A percentile compares a stretch with the other conserved stretches of the same genome.
These are phyloP conservation scores for Trichoderma citrinoviride DNA, from an alignment of 2,329 filamentous ascomycete genomes.

Conservation along the genomic window DNA sequence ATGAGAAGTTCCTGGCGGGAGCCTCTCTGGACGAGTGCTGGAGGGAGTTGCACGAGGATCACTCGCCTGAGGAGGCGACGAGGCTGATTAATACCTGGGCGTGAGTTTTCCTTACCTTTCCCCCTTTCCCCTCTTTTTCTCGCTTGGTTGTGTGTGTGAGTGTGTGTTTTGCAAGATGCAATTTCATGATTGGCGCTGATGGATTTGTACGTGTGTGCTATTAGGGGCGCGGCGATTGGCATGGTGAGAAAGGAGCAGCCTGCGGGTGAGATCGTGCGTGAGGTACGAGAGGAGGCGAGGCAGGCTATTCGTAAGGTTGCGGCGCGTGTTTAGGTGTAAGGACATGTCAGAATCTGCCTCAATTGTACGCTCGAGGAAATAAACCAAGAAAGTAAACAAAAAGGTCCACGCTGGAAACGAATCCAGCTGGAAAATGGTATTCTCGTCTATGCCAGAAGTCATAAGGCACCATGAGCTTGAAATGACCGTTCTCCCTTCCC, in stretches of 20 bases:
- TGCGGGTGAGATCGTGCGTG: slow-evolving; percentile 44
- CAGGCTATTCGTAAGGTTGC: slow-evolving; percentile 34
- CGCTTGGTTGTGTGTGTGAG: neutral
- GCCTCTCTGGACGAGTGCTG: slow-evolving; percentile 44
- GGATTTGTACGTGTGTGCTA: neutral
- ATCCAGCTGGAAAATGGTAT: slow-evolving; percentile 1
- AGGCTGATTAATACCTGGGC: slow-evolving; percentile 40
- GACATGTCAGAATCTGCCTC: neutral
- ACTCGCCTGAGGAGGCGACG: slow-evolving; percentile 34
- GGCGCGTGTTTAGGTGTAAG: neutral
- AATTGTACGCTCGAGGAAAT: neutral
- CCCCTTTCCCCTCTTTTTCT: neutral
- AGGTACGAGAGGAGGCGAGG: slow-evolving; percentile 40
- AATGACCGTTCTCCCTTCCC: neutral
- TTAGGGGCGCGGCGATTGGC: slow-evolving; percentile 45
- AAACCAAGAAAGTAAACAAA: neutral
- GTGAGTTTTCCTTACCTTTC: slow-evolving; percentile 24
- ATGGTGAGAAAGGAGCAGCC: slow-evolving; percentile 42
- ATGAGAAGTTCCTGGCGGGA: slow-evolving; percentile 41
- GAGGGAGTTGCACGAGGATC: slow-evolving; percentile 39
- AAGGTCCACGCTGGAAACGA: neutral
- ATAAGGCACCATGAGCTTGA: slow-evolving; percentile 13
- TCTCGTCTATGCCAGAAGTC: slow-evolving; percentile 23
- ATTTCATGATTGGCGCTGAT: slow-evolving; percentile 23
- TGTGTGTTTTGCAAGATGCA: too few relatives aligned